These are phyloP conservation scores for Actinomortierella wolfii DNA, from an alignment of 371 early-diverging fungal genomes.

Conservation along the genomic window DNA sequence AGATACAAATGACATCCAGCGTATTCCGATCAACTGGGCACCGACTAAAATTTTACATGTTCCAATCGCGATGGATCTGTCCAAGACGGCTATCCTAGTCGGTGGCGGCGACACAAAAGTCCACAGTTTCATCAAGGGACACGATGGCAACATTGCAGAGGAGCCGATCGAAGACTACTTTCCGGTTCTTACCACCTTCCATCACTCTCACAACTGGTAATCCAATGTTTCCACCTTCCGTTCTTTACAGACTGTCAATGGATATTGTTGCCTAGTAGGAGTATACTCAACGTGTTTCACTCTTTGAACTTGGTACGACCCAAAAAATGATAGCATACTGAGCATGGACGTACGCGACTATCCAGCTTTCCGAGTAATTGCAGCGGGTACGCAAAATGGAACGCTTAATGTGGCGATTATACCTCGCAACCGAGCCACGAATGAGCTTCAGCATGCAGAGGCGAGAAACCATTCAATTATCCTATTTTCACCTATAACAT, in stretches of 20 bases:
- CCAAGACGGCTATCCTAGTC: constrained; percentile 37
- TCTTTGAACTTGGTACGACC: neutral
- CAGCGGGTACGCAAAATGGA: constrained; percentile 68
- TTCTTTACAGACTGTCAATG: too few relatives aligned
- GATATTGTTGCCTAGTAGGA: too few relatives aligned
- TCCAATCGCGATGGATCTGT: constrained; percentile 30
- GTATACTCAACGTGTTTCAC: too few relatives aligned
- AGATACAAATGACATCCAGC: constrained; percentile 31
- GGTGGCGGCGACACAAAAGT: constrained; percentile 42
- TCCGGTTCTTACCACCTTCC: constrained; percentile 27
- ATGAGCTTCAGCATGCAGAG: constrained; percentile 25
- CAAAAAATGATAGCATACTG: constrained; percentile 47
- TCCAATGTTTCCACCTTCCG: neutral
- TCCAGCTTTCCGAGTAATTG: constrained; percentile 52
- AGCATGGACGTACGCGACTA: constrained; percentile 58
- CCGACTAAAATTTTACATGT: constrained; percentile 41
- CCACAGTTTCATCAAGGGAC: constrained; percentile 29
- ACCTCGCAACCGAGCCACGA: constrained; percentile 50
- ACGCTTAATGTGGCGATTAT: constrained; percentile 57
- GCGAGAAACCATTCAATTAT: constrained; percentile 28
- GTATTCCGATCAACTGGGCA: constrained; percentile 30
- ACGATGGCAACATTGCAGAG: constrained; percentile 9
- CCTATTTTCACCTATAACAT: constrained; percentile 35
- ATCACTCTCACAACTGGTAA: constrained; percentile 43
- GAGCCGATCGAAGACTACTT: constrained; percentile 19